Base-by-base conservation (phyloP, 352 stramenopile genomes). In the Lagenidium giganteum region DNA sequence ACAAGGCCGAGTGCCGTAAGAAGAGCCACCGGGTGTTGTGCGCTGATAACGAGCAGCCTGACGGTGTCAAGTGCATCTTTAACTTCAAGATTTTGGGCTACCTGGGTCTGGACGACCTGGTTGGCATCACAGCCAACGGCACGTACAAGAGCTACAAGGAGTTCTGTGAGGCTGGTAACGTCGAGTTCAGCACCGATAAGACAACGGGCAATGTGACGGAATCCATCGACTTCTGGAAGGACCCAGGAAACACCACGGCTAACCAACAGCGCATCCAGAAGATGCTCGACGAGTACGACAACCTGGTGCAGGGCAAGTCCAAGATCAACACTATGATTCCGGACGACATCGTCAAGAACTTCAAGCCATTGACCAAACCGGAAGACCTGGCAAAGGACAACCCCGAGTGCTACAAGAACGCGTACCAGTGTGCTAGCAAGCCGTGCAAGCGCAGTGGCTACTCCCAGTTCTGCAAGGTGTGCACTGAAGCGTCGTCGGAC, bases 341-440 rank as follows among this genome's bases (percentile, higher is more conserved):
- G 5, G 57, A 41, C 12, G 25, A 35, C 3, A 51, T 63, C 27
- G 34, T 67, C 30, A 58, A 46, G 17, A 32, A 67, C 38, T 82
- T 89, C 52, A 42, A 65, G 32, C n/a, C 59, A 8, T 57, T 91
- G 11, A 67, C 73, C 22, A 74, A 49, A 0, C 34, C 73, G 22
- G 48, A 44, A 0, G 40, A 65, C n/a, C 67, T 91, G 27, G 54
- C 59, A 1, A 51, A 43, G 2, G 47, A 44, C 8, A 89, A 91
- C 45, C 76, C 73, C 2, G 38, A 57, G 48, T 89, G 76, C 51
- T 91, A 85, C 49, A 34, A 66, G 27, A 91, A 85, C 43, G 51
- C 75, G n/a, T 63, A 70, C 22, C 46, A 44, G 35, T 89, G 76
- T 36, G 63, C 49, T 11, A 64, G 62, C 27, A 67, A 54, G 16